Evolutionary conservation across 768 basidiomycete species (phyloP), one percentile per base, ranked within the genome.

Genomic region (Leccinum uliginosum): DNA sequence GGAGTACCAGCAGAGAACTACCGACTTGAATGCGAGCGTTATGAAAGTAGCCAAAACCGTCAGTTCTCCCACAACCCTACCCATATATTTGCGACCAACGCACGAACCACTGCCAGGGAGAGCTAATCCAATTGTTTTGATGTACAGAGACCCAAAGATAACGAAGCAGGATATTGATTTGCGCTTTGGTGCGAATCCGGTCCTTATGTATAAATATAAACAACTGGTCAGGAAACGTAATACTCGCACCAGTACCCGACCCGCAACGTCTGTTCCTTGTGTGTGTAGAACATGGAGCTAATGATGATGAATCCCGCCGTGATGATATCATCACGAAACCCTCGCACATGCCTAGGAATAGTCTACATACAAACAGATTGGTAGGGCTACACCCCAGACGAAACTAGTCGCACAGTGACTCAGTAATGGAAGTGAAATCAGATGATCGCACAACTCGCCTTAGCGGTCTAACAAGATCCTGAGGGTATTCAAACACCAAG

Each of bases 271-370:
- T 87, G 85, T 61, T 90, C 88, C 6, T 69, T 81, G 50, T 84
- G 79, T 0, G 86, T 89, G 62, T 89, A 89, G 62, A 89, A 90
- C 87, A 89, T 89, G 32, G 84, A 82, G 40, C 76, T 87, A 54
- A 89, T 83, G 50, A 90, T 85, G 78, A 90, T 71, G 69, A 90
- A 88, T 0, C 87, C 89, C 1, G 89, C 84, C 0, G 88, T 89
- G 60, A 87, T 83, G 6, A 74, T n/a, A n/a, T n/a, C n/a, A n/a
- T n/a, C n/a, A n/a, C n/a, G n/a, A 74, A 76, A 4, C 80, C 89
- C 69, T 91, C 88, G 63, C 88, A 90, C 72, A 83, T 79, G 34
- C 89, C 89, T 6, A 91, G 71, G 23, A 91, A 74, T 12, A 89
- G 61, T 12, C 88, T 79, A 23, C 83, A 83, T 11, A 77, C 78